Percentiles rank a stretch among this genome's conserved stretches.
Evolutionary conservation across 331 rosid species (phyloP).

Genomic region (Pyracantha coccinea): DNA sequence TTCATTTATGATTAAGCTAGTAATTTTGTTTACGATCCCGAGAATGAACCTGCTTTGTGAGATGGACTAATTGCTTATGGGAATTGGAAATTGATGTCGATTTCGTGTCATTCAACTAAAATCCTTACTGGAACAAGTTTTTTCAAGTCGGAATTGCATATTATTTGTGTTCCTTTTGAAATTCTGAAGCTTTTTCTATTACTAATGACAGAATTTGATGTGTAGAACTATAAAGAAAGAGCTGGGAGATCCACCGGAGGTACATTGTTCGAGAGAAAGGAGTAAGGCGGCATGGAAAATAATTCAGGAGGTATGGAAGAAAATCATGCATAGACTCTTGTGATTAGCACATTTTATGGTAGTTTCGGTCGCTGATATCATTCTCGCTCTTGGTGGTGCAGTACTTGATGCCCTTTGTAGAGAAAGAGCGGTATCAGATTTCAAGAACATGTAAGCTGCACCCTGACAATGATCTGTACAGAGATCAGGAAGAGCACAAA

Average conservation of each 20-base stretch:
- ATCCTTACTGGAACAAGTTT: neutral
- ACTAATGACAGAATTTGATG: neutral
- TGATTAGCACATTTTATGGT: neutral
- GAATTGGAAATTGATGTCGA: neutral
- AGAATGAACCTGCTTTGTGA: neutral
- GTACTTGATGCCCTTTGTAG: slow-evolving; percentile 86
- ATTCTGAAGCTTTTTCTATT: neutral
- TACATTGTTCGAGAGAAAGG: slow-evolving; percentile 88
- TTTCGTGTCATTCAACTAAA: no score
- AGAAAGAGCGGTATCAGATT: slow-evolving; percentile 56
- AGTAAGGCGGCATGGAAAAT: slow-evolving; percentile 75
- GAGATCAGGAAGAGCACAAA: slow-evolving; percentile 91
- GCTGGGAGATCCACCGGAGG: slow-evolving; percentile 36
- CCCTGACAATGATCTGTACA: slow-evolving; percentile 67
- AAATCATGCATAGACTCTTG: neutral
- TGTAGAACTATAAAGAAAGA: slow-evolving; percentile 35
- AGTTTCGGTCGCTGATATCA: neutral
- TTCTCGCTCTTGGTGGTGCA: slow-evolving; percentile 25
- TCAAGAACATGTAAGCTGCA: slow-evolving; percentile 63
- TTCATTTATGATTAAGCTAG: neutral
- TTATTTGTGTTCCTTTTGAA: neutral
- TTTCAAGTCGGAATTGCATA: neutral
- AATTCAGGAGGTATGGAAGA: slow-evolving; percentile 52
- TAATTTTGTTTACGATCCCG: neutral
- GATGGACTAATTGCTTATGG: neutral